phyloP scores from a whole-genome alignment of 176 grass and related monocot species.

The Phyllostachys edulis region DNA sequence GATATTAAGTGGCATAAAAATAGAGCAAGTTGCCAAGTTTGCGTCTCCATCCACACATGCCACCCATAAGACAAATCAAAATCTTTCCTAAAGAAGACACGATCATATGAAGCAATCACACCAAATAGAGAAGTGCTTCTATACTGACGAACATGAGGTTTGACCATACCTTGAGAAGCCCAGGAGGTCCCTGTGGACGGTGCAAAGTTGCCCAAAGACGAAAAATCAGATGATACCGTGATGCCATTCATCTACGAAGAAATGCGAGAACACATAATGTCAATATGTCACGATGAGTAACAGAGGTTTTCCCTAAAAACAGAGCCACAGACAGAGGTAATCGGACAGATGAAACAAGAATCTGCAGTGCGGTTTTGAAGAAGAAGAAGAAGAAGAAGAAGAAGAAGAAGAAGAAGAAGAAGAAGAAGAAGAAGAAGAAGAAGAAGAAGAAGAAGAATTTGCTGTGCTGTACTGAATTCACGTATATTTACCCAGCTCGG shows the following conservation, averaged over 20 bases:
- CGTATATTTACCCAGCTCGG: constrained; percentile 59
- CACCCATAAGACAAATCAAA: neutral
- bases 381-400: no score
- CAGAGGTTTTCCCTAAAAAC: neutral
- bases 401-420: no score
- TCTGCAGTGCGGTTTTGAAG: neutral
- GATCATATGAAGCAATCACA: neutral
- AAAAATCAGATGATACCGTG: constrained; percentile 39
- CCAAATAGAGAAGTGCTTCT: neutral
- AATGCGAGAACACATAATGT: neutral
- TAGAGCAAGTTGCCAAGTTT: neutral
- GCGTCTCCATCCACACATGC: neutral
- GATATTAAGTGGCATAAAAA: neutral
- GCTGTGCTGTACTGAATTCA: neutral
- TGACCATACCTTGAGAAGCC: constrained; percentile 59
- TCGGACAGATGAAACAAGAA: neutral
- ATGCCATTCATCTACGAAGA: constrained; percentile 42
- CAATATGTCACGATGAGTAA: neutral
- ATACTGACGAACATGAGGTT: neutral
- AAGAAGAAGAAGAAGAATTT: neutral
- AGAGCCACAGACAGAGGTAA: neutral
- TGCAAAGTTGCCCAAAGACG: constrained; percentile 34
- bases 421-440: neutral
- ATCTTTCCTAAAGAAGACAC: neutral
- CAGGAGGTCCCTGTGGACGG: constrained; percentile 52